A percentile compares a stretch with the other conserved stretches of the same genome.
Conservation (phyloP, 805 yeast genomes). For the Candida maesae region DNA sequence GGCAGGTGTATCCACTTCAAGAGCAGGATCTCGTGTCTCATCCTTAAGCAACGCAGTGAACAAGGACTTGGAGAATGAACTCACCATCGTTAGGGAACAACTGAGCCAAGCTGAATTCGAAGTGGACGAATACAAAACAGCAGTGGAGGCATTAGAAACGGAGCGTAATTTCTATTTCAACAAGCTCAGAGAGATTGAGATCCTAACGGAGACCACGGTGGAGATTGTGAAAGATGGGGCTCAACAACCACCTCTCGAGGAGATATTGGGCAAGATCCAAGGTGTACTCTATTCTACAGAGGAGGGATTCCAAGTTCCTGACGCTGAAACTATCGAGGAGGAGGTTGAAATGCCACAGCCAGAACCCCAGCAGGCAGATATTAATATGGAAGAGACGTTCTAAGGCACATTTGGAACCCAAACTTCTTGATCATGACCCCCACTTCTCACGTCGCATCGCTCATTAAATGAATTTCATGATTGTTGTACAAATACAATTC, state of each 20-base stretch:
- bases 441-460: background rate
- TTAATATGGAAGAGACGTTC: constrained; percentile 35
- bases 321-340: constrained; percentile 31
- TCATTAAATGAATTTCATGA: too few species aligned
- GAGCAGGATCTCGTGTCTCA: constrained; percentile 27
- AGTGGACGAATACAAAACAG: constrained; percentile 50
- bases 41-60: constrained; percentile 24
- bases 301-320: constrained; percentile 76
- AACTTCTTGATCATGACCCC: too few species aligned
- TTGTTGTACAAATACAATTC: too few species aligned
- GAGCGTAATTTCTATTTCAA: constrained; percentile 90
- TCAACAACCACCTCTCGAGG: constrained; percentile 33
- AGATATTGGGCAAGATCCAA: constrained; percentile 59
- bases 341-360: too few species aligned
- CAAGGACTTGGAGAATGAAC: constrained; percentile 39
- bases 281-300: constrained; percentile 75
- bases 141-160: constrained; percentile 64
- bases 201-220: constrained; percentile 61
- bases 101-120: constrained; percentile 45
- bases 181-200: constrained; percentile 85
- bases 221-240: constrained; percentile 39
- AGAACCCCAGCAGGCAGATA: constrained; percentile 17
- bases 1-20: constrained; percentile 9
- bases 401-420: too few species aligned
- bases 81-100: constrained; percentile 41